These are phyloP conservation scores for Willaertia magna DNA, from an alignment of 208 protist genomes.

Conservation along the genomic window DNA sequence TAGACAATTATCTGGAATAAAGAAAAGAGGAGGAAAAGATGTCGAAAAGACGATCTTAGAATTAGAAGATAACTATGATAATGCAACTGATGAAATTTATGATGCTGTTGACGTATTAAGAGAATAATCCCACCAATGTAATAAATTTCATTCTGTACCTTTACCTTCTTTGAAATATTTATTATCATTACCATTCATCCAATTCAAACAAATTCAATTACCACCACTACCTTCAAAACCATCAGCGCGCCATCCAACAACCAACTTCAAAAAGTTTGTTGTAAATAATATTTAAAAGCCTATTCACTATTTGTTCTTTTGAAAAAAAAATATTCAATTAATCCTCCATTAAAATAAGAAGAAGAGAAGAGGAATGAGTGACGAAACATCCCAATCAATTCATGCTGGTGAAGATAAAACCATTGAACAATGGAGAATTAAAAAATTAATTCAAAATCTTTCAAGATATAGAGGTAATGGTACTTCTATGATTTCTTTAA, in stretches of 20 bases:
- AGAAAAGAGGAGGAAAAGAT: background rate
- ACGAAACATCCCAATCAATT: background rate
- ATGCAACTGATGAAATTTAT: background rate
- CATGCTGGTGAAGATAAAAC: slow-evolving; percentile 61
- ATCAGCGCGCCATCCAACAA: no score
- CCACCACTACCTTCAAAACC: no score
- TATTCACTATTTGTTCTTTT: no score
- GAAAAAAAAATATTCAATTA: no score
- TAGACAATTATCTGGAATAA: background rate
- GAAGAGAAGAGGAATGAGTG: background rate
- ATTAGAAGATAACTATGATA: background rate
- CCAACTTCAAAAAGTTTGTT: no score
- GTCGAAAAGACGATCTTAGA: background rate
- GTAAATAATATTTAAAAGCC: no score
- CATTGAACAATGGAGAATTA: slow-evolving; percentile 97
- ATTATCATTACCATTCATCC: no score
- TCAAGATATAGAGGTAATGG: slow-evolving; percentile 93
- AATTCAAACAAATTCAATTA: no score
- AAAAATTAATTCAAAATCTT: slow-evolving; percentile 95
- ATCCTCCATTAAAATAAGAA: background rate
- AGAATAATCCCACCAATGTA: no score
- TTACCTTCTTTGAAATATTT: no score
- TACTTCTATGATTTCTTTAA: slow-evolving; percentile 97
- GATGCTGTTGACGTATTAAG: background rate
- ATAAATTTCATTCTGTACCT: no score